Conservation (phyloP, 768 basidiomycete genomes). For the Daedaleopsis sinensis region DNA sequence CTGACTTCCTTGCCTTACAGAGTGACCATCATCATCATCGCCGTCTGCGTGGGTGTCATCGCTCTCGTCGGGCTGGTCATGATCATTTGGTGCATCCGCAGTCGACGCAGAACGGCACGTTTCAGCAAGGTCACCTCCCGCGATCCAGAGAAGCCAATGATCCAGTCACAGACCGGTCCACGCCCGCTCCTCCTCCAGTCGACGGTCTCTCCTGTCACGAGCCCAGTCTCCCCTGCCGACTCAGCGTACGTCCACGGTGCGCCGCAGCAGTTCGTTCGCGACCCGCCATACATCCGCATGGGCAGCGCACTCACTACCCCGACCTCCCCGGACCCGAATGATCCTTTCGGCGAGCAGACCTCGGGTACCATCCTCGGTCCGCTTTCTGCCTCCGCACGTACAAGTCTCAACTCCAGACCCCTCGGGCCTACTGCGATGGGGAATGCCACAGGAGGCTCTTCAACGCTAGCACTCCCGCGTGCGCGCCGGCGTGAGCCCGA, state of each 20-base stretch:
- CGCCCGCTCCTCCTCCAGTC: background rate
- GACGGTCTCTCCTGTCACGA: background rate
- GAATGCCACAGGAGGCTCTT: background rate
- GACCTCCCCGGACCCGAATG: constrained; percentile 13
- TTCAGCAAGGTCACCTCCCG: constrained; percentile 13
- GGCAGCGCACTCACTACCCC: constrained; percentile 16
- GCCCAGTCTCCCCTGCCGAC: constrained; percentile 12
- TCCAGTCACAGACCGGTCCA: background rate
- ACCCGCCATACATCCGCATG: constrained; percentile 19
- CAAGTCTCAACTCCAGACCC: background rate
- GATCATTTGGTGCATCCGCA: constrained; percentile 45
- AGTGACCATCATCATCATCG: constrained; percentile 48
- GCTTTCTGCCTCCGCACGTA: constrained; percentile 20
- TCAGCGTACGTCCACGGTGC: constrained; percentile 4
- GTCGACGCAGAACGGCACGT: constrained; percentile 35
- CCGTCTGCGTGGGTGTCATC: constrained; percentile 41
- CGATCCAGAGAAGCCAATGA: constrained; percentile 16
- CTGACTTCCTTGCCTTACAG: constrained; percentile 27
- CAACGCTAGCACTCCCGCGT: constrained; percentile 3
- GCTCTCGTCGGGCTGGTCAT: constrained; percentile 45
- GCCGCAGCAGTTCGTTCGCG: constrained; percentile 10
- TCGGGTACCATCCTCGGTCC: constrained; percentile 13
- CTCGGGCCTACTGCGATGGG: constrained; percentile 18
- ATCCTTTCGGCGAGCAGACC: constrained; percentile 15
- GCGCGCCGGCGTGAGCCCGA: background rate